Evolutionary conservation across 768 basidiomycete genomes (phyloP).

Genomic region (Xerocomellus chrysenteron): DNA sequence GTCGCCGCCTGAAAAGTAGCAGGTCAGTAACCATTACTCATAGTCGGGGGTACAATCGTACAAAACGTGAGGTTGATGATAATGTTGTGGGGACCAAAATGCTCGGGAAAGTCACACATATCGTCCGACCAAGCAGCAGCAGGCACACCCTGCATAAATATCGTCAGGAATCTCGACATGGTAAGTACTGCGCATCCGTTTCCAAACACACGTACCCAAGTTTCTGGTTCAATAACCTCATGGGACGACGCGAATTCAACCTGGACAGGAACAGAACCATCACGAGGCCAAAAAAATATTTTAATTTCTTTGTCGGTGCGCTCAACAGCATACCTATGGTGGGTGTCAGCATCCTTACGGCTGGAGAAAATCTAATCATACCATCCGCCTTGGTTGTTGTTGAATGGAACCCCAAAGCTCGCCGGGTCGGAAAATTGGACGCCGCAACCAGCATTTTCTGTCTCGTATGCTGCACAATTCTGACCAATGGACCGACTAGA

Average conservation of each 20-base stretch:
- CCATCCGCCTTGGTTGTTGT: slow-evolving; percentile 40
- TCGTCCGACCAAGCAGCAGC: slow-evolving; percentile 35
- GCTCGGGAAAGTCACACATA: slow-evolving; percentile 36
- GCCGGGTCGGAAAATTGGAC: slow-evolving; percentile 14
- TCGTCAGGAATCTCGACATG: neutral
- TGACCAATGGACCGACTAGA: slow-evolving; percentile 6
- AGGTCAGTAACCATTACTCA: neutral
- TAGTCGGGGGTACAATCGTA: slow-evolving; percentile 30
- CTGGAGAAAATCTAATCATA: slow-evolving; percentile 3
- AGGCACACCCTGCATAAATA: slow-evolving; percentile 29
- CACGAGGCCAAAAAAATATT: slow-evolving; percentile 46
- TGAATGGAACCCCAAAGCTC: slow-evolving; percentile 29
- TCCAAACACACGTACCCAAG: slow-evolving; percentile 31
- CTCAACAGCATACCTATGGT: slow-evolving; percentile 42
- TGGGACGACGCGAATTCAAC: slow-evolving; percentile 17
- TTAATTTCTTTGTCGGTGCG: slow-evolving; percentile 35
- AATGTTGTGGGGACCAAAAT: slow-evolving; percentile 36
- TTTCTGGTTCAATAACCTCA: slow-evolving; percentile 20
- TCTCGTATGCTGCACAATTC: slow-evolving; percentile 25
- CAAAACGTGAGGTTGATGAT: slow-evolving; percentile 58
- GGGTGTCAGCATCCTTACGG: neutral
- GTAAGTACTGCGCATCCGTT: neutral
- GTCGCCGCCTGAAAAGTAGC: slow-evolving; percentile 45
- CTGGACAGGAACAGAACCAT: slow-evolving; percentile 25
- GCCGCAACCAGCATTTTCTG: slow-evolving; percentile 22